A percentile compares a stretch with the other conserved stretches of the same genome.
Evolutionary conservation across 495 filamentous ascomycete genomes (phyloP).

Genomic region (Aspergillus bertholletiae): DNA sequence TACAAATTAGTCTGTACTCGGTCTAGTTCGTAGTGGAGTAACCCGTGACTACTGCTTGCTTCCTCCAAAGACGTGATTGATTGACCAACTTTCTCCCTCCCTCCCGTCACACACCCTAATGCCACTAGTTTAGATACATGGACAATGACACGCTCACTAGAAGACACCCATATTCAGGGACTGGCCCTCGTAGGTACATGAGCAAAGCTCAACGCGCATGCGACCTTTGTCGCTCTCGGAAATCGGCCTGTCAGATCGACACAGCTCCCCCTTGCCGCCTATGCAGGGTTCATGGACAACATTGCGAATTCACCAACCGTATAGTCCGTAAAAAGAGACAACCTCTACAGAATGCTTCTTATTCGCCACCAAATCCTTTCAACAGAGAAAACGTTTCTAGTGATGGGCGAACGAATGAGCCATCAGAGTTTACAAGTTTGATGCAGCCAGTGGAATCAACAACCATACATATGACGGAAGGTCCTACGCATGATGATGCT

Average conservation of each 20-base stretch:
- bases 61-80: too few relatives aligned
- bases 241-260: slow-evolving; percentile 3
- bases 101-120: too few relatives aligned
- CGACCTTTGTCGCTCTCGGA: background rate
- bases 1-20: too few relatives aligned
- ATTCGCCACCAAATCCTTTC: background rate
- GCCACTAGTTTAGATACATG: background rate
- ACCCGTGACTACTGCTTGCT: too few relatives aligned
- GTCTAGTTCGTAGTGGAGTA: too few relatives aligned
- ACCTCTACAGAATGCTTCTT: background rate
- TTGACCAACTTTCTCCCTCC: too few relatives aligned
- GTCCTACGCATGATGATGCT: background rate
- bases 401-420: background rate
- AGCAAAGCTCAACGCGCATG: slow-evolving; percentile 5
- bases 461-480: background rate
- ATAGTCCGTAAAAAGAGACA: background rate
- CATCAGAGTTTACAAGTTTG: background rate
- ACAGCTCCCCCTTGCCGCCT: background rate
- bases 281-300: background rate
- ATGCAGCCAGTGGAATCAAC: background rate
- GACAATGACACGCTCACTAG: background rate
- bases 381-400: background rate
- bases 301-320: slow-evolving; percentile 2
- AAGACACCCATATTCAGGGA: background rate
- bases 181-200: slow-evolving; percentile 1